These are phyloP conservation scores for Eucalyptus leucophloia DNA, from an alignment of 345 rosid species.

Conservation along the genomic window DNA sequence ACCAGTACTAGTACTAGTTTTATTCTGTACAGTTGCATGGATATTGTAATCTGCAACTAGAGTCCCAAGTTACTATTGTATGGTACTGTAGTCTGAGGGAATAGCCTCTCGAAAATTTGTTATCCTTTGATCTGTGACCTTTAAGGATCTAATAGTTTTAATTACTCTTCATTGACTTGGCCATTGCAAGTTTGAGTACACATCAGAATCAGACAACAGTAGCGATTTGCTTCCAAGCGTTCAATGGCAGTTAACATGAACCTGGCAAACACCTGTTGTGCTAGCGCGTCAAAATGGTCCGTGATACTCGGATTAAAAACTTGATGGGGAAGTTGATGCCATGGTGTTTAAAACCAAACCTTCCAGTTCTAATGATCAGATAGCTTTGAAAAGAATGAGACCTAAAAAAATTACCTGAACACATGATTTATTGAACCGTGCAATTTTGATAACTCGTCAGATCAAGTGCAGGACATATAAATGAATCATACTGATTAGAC, in stretches of 20 bases:
- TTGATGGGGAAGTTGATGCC: neutral
- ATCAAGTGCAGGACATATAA: neutral
- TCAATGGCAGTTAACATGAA: neutral
- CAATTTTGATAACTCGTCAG: neutral
- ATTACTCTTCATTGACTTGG: neutral
- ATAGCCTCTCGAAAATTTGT: neutral
- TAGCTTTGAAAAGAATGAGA: neutral
- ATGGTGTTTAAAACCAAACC: neutral
- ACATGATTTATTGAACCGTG: neutral
- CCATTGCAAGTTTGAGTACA: neutral
- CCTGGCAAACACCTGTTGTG: neutral
- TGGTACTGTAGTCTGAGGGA: neutral
- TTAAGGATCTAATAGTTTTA: neutral
- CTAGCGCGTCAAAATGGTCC: neutral
- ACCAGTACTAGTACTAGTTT: neutral
- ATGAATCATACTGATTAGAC: neutral
- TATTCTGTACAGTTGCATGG: neutral
- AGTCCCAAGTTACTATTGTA: neutral
- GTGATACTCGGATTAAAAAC: neutral
- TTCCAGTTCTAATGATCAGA: neutral
- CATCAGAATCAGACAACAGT: neutral
- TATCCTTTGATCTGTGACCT: neutral
- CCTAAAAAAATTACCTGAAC: neutral
- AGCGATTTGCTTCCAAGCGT: neutral
- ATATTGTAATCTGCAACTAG: neutral